Evolutionary conservation across 257 asterid genomes (phyloP).

Genomic region (Paraleonurus japonicus): DNA sequence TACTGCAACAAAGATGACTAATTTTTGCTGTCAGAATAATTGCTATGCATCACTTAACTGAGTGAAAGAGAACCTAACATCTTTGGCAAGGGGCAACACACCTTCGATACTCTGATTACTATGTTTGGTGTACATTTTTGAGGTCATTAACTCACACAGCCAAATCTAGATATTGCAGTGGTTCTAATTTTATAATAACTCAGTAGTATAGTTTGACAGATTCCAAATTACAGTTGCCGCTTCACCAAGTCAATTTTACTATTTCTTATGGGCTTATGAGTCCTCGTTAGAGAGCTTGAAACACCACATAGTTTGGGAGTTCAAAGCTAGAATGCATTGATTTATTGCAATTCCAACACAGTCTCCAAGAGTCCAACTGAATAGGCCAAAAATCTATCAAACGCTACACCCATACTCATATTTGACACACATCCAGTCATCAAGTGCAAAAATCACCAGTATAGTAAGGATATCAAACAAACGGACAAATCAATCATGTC

Average conservation of each 20-base stretch:
- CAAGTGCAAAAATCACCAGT: neutral
- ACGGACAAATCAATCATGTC: neutral
- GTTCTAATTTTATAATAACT: neutral
- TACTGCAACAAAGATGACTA: neutral
- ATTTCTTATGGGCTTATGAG: neutral
- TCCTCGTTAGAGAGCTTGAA: constrained; percentile 10
- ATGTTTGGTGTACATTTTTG: too few relatives aligned
- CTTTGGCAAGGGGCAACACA: neutral
- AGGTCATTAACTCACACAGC: neutral
- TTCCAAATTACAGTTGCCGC: neutral
- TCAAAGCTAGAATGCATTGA: neutral
- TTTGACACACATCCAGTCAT: neutral
- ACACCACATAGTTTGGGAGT: neutral
- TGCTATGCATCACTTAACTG: neutral
- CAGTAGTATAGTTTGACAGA: neutral
- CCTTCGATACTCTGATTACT: neutral
- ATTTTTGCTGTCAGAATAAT: neutral
- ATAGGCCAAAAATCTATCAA: neutral
- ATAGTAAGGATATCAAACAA: neutral
- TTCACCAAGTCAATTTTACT: neutral
- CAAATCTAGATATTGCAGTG: neutral
- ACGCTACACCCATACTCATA: neutral
- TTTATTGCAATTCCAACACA: neutral
- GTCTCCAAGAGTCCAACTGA: neutral
- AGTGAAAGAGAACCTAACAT: neutral